Evolutionary conservation across 352 stramenopile species (phyloP), one percentile per base, ranked within the genome.

Genomic region (Phytophthora macrochlamydospora): DNA sequence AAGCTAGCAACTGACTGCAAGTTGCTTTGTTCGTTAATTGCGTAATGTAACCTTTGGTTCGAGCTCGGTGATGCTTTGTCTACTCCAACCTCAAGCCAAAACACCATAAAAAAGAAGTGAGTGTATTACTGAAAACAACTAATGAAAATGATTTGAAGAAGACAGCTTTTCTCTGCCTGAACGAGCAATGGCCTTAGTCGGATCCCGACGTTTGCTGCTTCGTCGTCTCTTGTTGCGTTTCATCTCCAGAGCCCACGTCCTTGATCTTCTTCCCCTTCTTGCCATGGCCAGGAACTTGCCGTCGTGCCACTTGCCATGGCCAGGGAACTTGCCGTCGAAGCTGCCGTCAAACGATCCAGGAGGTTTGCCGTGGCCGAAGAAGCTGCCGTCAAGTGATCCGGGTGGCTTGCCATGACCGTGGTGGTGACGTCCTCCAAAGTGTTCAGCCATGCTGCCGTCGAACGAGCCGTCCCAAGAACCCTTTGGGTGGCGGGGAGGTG

Each of bases 401-500:
- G 44, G 28, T 18, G 28, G 24, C 29, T 38, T 52, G 8, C 30
- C 46, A 52, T 38, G 18, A 0, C 18, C 18, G 18, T 24, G 28
- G 46, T 29, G 31, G 30, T 45, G 48, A 35, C 5, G 48, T 51
- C 38, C 46, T 31, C 56, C 56, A n/a, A 55, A 8, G 48, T 56
- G 48, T 4, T 38, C 48, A 18, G 48, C 49, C 57, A 33, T 45
- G 40, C 58, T 65, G 5, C 57, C 48, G 14, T 64, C 48, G 31
- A 65, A 65, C 1, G 58, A 65, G n/a, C 49, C 62, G 48, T 69
- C 62, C 13, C 56, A 69, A 0, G 55, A 69, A 4, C 62, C 61
- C 51, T 67, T 62, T 5, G 43, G 59, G 51, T 67, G 59, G 42
- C 7, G 59, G 11, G 11, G 50, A 28, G 32, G 45, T 58, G 43